Percentiles rank a stretch among this genome's conserved stretches.
These are phyloP conservation scores for Apiospora aurea DNA, from an alignment of 2,329 filamentous ascomycete genomes.

Conservation along the genomic window DNA sequence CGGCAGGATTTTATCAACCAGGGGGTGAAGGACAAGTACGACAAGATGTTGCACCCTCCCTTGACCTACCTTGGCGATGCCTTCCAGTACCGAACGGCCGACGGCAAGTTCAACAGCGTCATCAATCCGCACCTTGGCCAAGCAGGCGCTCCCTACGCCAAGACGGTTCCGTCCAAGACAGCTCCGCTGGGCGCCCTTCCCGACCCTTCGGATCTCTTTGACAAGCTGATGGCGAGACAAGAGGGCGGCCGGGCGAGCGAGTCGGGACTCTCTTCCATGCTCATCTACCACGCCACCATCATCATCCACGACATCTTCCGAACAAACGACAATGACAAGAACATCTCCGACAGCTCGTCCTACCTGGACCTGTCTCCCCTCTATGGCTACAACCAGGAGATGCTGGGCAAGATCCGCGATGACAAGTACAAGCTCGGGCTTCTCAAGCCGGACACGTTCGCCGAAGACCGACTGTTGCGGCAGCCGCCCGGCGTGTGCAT, in stretches of 20 bases:
- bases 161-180: slow-evolving; percentile 65
- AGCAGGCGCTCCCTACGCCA: slow-evolving; percentile 71
- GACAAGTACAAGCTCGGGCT: slow-evolving; percentile 54
- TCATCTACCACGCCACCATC: slow-evolving; percentile 80
- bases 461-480: slow-evolving; percentile 68
- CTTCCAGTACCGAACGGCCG: slow-evolving; percentile 42
- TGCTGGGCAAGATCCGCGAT: not conserved
- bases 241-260: slow-evolving; percentile 62
- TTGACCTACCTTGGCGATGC: slow-evolving; percentile 51
- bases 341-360: slow-evolving; percentile 55
- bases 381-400: slow-evolving; percentile 58
- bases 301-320: slow-evolving; percentile 69
- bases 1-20: too few species aligned
- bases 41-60: slow-evolving; percentile 61
- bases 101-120: slow-evolving; percentile 57
- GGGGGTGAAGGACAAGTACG: too few species aligned
- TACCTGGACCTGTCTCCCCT: slow-evolving; percentile 69
- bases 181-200: slow-evolving; percentile 66
- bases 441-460: slow-evolving; percentile 75
- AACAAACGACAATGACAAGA: slow-evolving; percentile 68
- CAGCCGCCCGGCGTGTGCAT: slow-evolving; percentile 75
- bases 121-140: slow-evolving; percentile 68
- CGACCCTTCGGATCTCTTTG: slow-evolving; percentile 72
- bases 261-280: slow-evolving; percentile 76
- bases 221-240: slow-evolving; percentile 68